Evolutionary conservation across 257 asterid genomes (phyloP).

Genomic region (Solanum lycopersicoides): DNA sequence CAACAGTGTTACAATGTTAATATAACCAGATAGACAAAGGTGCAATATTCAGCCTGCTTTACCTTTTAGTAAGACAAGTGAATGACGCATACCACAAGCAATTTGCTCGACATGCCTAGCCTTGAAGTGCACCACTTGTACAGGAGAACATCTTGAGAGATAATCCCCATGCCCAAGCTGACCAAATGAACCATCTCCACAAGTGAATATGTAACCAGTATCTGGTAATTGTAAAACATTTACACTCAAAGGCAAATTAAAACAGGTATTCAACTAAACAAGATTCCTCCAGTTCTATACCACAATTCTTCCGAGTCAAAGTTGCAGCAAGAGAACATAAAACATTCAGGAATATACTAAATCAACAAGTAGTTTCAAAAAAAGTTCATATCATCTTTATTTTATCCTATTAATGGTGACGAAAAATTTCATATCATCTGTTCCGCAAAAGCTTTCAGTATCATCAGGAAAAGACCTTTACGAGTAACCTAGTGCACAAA

Average conservation of each 20-base stretch:
- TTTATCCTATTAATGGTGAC: neutral
- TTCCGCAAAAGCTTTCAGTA: neutral
- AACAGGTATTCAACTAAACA: neutral
- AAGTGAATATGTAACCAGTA: conserved; percentile 60
- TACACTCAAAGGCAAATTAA: neutral
- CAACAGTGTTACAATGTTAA: neutral
- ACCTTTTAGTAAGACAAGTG: conserved; percentile 73
- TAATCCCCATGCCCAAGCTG: conserved; percentile 81
- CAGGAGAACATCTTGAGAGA: conserved; percentile 39
- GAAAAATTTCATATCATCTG: neutral
- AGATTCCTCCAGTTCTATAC: neutral
- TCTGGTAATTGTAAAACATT: conserved; percentile 25
- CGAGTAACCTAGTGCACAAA: neutral
- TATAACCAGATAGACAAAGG: neutral
- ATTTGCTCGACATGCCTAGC: conserved; percentile 42
- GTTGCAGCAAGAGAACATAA: neutral
- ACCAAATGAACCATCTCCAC: conserved; percentile 93
- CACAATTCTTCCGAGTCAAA: neutral
- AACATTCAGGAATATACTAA: neutral
- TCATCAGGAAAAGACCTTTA: neutral
- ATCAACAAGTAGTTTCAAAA: neutral
- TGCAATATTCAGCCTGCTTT: neutral
- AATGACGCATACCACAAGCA: conserved; percentile 96
- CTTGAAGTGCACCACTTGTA: conserved; percentile 34
- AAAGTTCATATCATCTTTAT: neutral